Evolutionary conservation across 2,329 filamentous ascomycete genomes (phyloP).

Genomic region (Parastagonospora avenae): DNA sequence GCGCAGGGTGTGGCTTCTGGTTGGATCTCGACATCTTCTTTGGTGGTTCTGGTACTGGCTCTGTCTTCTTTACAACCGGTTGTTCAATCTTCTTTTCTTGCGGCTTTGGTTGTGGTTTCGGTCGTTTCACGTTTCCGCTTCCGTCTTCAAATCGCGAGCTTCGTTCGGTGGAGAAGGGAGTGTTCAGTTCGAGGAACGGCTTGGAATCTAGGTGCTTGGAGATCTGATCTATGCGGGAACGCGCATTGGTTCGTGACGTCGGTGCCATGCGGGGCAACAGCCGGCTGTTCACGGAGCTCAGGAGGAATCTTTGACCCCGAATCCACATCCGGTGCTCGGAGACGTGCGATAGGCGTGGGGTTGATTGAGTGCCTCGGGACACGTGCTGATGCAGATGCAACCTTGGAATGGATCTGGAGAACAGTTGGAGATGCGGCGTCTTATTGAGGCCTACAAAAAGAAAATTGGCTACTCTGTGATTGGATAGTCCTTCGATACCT

Average conservation of each 20-base stretch:
- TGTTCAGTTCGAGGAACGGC: constrained; percentile 64
- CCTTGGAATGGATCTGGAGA: background rate
- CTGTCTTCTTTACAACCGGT: constrained; percentile 5
- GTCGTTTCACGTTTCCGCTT: constrained; percentile 45
- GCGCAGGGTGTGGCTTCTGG: constrained; percentile 68
- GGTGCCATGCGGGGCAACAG: constrained; percentile 39
- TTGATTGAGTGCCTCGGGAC: constrained; percentile 2
- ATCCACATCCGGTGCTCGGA: constrained; percentile 43
- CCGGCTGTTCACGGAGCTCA: constrained; percentile 32
- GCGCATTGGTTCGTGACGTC: constrained; percentile 49
- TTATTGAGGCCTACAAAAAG: constrained; percentile 5
- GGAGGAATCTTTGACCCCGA: constrained; percentile 19
- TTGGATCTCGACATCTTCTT: constrained; percentile 54
- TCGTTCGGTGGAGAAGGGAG: constrained; percentile 67
- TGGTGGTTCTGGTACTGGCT: constrained; percentile 19
- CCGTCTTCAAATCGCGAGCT: constrained; percentile 59
- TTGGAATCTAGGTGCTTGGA: constrained; percentile 64
- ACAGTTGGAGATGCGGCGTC: background rate
- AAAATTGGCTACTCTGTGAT: constrained; percentile 6
- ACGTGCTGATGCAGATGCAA: constrained; percentile 4
- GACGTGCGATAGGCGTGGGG: constrained; percentile 10
- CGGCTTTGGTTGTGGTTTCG: constrained; percentile 1
- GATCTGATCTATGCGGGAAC: constrained; percentile 63
- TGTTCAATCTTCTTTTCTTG: constrained; percentile 4
- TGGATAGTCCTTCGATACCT: constrained; percentile 4